phyloP scores from a whole-genome alignment of 2,329 filamentous ascomycete species.

The Pezicula radicicola region DNA sequence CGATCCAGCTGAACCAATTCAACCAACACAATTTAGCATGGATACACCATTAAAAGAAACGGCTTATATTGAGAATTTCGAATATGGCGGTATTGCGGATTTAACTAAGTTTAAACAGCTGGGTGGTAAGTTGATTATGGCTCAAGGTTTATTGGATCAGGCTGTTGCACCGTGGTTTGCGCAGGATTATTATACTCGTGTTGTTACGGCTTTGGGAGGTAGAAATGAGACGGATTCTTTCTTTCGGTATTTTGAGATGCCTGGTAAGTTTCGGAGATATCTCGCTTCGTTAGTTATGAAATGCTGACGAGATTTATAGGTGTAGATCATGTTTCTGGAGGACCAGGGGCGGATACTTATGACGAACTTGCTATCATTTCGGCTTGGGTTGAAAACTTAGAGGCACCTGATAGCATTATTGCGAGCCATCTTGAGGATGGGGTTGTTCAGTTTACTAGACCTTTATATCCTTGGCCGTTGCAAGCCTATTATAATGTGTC shows the following conservation, averaged over 20 bases:
- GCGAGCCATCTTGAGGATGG: background rate
- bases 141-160: background rate
- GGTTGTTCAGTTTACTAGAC: background rate
- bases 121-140: background rate
- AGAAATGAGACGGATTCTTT: background rate
- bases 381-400: conserved; percentile 1
- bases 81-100: conserved; percentile 1
- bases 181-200: background rate
- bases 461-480: conserved; percentile 1
- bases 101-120: background rate
- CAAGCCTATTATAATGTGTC: background rate
- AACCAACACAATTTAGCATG: background rate
- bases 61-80: background rate
- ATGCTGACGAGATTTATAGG: background rate
- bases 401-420: background rate
- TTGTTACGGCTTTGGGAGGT: background rate
- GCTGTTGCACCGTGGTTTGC: conserved; percentile 1
- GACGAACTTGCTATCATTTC: background rate
- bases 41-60: background rate
- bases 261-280: background rate
- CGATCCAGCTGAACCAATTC: background rate
- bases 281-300: too few species aligned
- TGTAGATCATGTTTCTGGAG: conserved; percentile 1
- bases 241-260: conserved; percentile 2
- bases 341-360: background rate